Evolutionary conservation across 306 rosid genomes (phyloP), one percentile per base, ranked within the genome.

Genomic region (Vachellia pachyceras): DNA sequence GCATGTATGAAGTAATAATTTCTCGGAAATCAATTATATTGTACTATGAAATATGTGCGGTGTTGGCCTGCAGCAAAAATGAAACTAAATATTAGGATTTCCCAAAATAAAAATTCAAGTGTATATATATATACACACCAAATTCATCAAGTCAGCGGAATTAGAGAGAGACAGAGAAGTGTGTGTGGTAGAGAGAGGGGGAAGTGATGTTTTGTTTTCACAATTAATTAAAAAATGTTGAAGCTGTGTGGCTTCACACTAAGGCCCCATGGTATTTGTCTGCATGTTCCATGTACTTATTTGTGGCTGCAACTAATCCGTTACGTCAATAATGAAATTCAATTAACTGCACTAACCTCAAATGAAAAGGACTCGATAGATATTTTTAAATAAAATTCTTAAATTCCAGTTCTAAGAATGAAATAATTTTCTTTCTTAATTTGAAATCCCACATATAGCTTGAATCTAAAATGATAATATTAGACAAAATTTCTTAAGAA

Each of bases 171-270:
- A n/a, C n/a, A n/a, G n/a, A n/a, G n/a, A n/a, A n/a, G n/a, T n/a
- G n/a, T n/a, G n/a, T n/a, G n/a, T n/a, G n/a, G n/a, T 25, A n/a
- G 60, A 54, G 60, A 60, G 13, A 46, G 37, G 20, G 55, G 33
- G 84, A 77, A 83, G 72, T 80, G 82, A 82, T 75, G 78, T 71
- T 86, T 86, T 79, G 84, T 76, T 77, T 54, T 82, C 5, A 63
- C 8, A 47, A 47, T 25, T 6, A 29, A n/a, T 3, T 6, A 18
- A 15, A 36, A 64, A 15, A 17, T 47, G 23, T 13, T 14, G 61
- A 9, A 13, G 40, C 33, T 61, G 68, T 60, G 72, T 46, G 52
- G 37, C 71, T 49, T 45, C 69, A 41, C 76, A 20, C 10, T 25
- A 14, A 35, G 20, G 0, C 9, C 10, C 50, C 57, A 47, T 47